These are phyloP conservation scores for Cercophora sp. DNA, from an alignment of 495 filamentous ascomycete species.

Conservation along the genomic window DNA sequence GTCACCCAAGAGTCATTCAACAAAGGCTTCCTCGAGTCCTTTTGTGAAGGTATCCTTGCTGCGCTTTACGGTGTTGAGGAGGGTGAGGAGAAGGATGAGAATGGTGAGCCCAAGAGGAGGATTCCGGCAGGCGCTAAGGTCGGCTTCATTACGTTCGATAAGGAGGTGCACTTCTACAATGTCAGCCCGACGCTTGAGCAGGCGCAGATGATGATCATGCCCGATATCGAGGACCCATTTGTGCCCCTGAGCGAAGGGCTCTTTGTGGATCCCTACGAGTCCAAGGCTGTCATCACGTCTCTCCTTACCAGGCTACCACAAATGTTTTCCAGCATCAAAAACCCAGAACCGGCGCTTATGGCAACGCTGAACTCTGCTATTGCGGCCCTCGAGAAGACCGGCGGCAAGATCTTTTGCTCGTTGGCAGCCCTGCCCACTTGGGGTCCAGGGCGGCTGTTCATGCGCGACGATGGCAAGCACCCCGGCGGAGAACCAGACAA, in stretches of 20 bases:
- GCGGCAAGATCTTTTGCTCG: constrained; percentile 90
- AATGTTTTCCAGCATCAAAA: constrained; percentile 81
- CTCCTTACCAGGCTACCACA: constrained; percentile 75
- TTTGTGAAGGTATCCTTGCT: constrained; percentile 82
- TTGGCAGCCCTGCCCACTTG: constrained; percentile 79
- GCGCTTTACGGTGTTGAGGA: constrained; percentile 72
- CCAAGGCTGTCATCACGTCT: constrained; percentile 79
- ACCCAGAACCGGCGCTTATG: constrained; percentile 81
- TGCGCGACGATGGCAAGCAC: constrained; percentile 84
- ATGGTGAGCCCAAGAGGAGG: constrained; percentile 54
- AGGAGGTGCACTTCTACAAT: constrained; percentile 96
- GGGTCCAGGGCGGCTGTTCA: constrained; percentile 77
- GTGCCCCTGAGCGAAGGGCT: constrained; percentile 86
- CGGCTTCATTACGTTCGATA: constrained; percentile 93
- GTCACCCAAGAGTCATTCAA: constrained; percentile 85
- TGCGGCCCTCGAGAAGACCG: constrained; percentile 74
- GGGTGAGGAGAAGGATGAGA: constrained; percentile 50
- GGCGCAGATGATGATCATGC: constrained; percentile 98
- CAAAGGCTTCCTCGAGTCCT: constrained; percentile 83
- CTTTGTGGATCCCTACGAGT: constrained; percentile 94
- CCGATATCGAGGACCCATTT: constrained; percentile 95
- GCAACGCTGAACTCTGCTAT: constrained; percentile 79
- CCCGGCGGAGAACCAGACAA: constrained; percentile 86
- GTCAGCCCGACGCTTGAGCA: constrained; percentile 74
- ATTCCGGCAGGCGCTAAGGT: constrained; percentile 80